A percentile compares a stretch with the other conserved stretches of the same genome.
Evolutionary conservation across 2,329 filamentous ascomycete species (phyloP).

Genomic region (Shiraia sp.): DNA sequence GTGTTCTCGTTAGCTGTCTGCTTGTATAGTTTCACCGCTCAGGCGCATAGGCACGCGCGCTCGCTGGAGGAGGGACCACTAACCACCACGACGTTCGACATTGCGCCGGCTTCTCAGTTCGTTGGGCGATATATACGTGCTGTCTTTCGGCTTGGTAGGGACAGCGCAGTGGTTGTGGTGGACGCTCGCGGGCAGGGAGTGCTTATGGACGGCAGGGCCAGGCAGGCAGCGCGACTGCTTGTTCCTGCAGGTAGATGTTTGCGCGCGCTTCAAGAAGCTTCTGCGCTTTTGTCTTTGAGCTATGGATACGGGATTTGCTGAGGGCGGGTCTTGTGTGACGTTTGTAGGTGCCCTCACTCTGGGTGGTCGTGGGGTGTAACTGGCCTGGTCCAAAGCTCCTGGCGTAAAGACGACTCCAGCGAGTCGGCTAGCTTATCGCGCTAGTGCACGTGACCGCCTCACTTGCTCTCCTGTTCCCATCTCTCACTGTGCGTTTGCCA

Average conservation of each 20-base stretch:
- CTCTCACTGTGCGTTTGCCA: too few species aligned
- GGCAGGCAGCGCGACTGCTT: constrained; percentile 37
- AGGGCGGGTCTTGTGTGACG: constrained; percentile 37
- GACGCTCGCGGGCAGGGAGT: constrained; percentile 24
- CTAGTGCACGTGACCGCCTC: constrained; percentile 2
- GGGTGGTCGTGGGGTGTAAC: constrained; percentile 37
- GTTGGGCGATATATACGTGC: constrained; percentile 21
- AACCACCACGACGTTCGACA: constrained; percentile 47
- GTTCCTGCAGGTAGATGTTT: constrained; percentile 25
- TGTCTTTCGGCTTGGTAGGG: constrained; percentile 13
- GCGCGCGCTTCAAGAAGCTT: constrained; percentile 30
- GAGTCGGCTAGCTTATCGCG: constrained; percentile 7
- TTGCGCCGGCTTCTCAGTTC: constrained; percentile 23
- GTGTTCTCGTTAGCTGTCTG: constrained; percentile 31
- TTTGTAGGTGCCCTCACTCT: constrained; percentile 33
- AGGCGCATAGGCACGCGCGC: constrained; percentile 17
- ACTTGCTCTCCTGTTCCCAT: too few species aligned
- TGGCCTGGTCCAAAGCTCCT: constrained; percentile 21
- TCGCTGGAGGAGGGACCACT: constrained; percentile 27
- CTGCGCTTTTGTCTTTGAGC: constrained; percentile 25
- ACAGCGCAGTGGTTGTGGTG: constrained; percentile 19
- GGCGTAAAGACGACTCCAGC: constrained; percentile 15
- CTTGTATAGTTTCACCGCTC: constrained; percentile 18
- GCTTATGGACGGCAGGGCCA: constrained; percentile 18
- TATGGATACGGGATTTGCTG: constrained; percentile 26